Conservation (phyloP, 257 asterid species). For the Knoxia roxburghii region DNA sequence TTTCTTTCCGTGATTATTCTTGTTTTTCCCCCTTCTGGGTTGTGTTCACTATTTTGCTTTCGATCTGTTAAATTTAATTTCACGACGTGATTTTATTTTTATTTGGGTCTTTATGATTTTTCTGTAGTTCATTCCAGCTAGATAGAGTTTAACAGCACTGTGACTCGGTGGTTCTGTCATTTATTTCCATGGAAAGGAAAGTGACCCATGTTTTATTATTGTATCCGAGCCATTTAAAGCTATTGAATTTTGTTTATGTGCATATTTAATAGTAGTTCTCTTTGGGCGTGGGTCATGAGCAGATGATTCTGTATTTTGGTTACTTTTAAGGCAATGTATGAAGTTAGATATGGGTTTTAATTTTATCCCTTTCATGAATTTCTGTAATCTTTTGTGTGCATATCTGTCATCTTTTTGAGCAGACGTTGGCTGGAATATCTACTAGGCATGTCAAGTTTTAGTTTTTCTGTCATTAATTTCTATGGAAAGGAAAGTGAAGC, state of each 20-base stretch:
- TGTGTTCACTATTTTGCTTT: background rate
- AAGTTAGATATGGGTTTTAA: background rate
- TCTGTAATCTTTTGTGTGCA: no score
- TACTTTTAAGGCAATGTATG: background rate
- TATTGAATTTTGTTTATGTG: no score
- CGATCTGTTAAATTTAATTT: constrained; percentile 16
- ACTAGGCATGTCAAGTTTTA: background rate
- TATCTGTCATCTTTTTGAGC: no score
- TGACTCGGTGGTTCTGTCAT: background rate
- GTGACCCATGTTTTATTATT: background rate
- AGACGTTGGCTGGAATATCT: background rate
- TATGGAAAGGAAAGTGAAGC: no score
- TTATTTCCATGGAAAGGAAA: background rate
- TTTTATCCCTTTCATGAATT: background rate
- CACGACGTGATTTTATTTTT: background rate
- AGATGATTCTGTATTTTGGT: background rate
- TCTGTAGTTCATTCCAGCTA: background rate
- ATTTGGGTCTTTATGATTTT: background rate
- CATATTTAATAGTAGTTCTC: no score
- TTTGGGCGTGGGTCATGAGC: background rate
- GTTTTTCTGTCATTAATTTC: background rate
- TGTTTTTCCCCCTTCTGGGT: background rate
- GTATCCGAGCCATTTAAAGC: no score
- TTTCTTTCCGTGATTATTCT: no score
- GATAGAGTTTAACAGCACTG: background rate